These are phyloP conservation scores for Lactarius deliciosus DNA, from an alignment of 768 basidiomycete species.

Conservation along the genomic window DNA sequence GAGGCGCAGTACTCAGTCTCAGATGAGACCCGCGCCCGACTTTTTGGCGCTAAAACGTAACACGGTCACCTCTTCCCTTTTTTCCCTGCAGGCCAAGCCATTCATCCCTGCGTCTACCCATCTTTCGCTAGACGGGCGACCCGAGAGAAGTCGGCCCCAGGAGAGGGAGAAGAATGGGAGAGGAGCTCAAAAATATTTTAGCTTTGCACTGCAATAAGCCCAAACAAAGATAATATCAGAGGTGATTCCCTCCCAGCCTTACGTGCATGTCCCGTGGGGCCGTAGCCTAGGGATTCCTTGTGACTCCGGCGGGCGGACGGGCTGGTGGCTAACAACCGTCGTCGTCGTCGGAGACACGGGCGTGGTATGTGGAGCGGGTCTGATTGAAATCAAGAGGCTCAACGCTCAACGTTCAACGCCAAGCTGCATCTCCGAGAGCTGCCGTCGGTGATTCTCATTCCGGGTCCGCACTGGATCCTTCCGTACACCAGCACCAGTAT, in stretches of 20 bases:
- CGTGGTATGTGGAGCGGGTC: not conserved
- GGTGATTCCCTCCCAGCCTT: not conserved
- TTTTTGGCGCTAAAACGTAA: not conserved
- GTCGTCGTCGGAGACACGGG: not conserved
- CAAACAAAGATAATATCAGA: not conserved
- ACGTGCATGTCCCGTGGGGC: not conserved
- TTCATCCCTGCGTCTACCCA: not conserved
- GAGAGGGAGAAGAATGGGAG: not conserved
- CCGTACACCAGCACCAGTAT: not conserved
- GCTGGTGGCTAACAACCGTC: not conserved
- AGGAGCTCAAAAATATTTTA: not conserved
- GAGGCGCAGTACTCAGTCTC: not conserved
- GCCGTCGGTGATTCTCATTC: conserved; percentile 8
- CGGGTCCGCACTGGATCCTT: conserved; percentile 7
- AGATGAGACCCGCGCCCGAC: not conserved
- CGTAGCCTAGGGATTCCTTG: not conserved
- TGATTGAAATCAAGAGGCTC: not conserved
- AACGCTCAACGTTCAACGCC: conserved; percentile 4
- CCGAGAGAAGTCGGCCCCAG: not conserved
- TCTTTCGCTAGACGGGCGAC: not conserved
- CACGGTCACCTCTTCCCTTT: not conserved
- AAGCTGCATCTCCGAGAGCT: not conserved
- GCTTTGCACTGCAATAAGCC: not conserved
- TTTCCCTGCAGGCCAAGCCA: not conserved
- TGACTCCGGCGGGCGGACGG: not conserved